These are phyloP conservation scores for Cercophora scortea DNA, from an alignment of 495 filamentous ascomycete genomes.

Conservation along the genomic window DNA sequence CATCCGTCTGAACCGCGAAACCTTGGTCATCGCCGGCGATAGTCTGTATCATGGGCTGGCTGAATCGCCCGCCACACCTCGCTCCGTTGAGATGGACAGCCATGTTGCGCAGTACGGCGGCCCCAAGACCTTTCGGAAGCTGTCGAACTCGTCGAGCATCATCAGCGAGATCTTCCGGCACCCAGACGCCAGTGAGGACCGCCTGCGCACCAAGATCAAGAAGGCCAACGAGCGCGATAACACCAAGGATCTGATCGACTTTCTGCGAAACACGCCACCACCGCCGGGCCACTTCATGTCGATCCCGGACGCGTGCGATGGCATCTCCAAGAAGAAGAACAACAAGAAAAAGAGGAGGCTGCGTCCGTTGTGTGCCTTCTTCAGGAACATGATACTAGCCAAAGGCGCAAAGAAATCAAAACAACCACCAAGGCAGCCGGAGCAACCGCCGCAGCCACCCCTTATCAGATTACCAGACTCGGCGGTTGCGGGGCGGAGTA, in stretches of 20 bases:
- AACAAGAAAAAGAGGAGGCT: conserved; percentile 3
- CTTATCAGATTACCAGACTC: conserved; percentile 36
- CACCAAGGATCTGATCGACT: conserved; percentile 27
- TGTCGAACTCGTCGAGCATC: conserved; percentile 13
- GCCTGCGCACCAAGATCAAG: conserved; percentile 11
- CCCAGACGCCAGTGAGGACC: conserved; percentile 14
- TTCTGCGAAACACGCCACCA: conserved; percentile 34
- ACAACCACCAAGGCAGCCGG: neutral
- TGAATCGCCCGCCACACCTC: neutral
- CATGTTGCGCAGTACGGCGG: conserved; percentile 5
- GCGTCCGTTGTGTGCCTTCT: conserved; percentile 4
- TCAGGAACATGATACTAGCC: conserved; percentile 1
- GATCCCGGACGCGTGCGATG: conserved; percentile 12
- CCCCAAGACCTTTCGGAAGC: conserved; percentile 12
- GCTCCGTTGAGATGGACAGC: conserved; percentile 1
- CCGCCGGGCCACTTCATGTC: conserved; percentile 32
- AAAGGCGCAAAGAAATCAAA: neutral
- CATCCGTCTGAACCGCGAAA: too few relatives aligned
- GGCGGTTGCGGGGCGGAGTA: conserved; percentile 34
- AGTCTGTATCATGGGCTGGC: neutral
- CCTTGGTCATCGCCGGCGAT: too few relatives aligned
- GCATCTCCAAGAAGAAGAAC: neutral
- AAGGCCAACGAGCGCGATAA: conserved; percentile 13
- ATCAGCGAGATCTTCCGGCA: conserved; percentile 18
- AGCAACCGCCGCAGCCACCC: conserved; percentile 4